A percentile compares a stretch with the other conserved stretches of the same genome.
Evolutionary conservation across 352 stramenopile genomes (phyloP).

Genomic region (Pythium pyrilobum): DNA sequence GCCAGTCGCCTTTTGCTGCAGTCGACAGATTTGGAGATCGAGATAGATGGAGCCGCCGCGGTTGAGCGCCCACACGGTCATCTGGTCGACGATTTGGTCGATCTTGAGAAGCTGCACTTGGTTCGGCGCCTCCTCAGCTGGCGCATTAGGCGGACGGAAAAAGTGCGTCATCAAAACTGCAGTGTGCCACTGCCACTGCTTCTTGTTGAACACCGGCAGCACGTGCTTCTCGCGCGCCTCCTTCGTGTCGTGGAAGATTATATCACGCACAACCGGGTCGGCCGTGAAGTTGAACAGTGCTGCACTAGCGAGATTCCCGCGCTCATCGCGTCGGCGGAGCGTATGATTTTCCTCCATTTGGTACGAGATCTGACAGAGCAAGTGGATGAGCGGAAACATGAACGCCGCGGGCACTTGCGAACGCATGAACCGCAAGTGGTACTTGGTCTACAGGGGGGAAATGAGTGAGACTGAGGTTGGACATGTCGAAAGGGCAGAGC

Average conservation of each 20-base stretch:
- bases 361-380: constrained; percentile 87
- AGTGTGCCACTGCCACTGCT: constrained; percentile 68
- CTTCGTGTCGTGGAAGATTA: constrained; percentile 85
- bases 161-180: constrained; percentile 82
- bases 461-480: too few relatives aligned
- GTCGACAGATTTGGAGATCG: constrained; percentile 82
- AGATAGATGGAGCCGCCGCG: constrained; percentile 82
- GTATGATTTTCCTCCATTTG: constrained; percentile 84
- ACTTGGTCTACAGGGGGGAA: constrained; percentile 58
- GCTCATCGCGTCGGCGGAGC: constrained; percentile 75
- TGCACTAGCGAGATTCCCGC: constrained; percentile 64
- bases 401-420: constrained; percentile 71
- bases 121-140: constrained; percentile 61
- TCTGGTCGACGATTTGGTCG: constrained; percentile 84
- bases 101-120: constrained; percentile 84
- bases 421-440: constrained; percentile 75
- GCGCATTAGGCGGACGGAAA: constrained; percentile 64
- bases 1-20: constrained; percentile 79
- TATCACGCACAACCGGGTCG: constrained; percentile 80
- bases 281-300: constrained; percentile 87
- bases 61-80: constrained; percentile 83
- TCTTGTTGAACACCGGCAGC: constrained; percentile 79
- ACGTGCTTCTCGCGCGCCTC: constrained; percentile 83
- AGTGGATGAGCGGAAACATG: constrained; percentile 80
- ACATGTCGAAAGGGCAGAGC: too few relatives aligned